phyloP scores from a whole-genome alignment of 2,329 filamentous ascomycete genomes.

The Botrytis hyacinthi region DNA sequence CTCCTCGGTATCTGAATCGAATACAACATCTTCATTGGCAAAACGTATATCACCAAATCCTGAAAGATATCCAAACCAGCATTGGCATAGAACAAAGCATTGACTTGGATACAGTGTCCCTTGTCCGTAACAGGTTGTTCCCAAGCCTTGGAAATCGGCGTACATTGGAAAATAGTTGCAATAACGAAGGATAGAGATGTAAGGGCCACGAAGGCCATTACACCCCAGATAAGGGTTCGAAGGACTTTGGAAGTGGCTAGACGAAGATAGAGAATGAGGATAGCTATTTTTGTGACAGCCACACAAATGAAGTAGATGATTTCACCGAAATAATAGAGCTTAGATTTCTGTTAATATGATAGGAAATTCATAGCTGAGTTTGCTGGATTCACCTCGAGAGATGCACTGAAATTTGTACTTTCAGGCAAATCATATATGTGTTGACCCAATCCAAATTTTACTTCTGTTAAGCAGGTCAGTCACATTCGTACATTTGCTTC shows the following conservation, averaged over 20 bases:
- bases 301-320: conserved; percentile 9
- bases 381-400: conserved; percentile 11
- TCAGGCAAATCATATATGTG: conserved; percentile 14
- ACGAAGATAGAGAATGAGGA: conserved; percentile 14
- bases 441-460: conserved; percentile 14
- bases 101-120: conserved; percentile 4
- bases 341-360: not conserved
- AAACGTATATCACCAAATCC: conserved; percentile 9
- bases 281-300: conserved; percentile 5
- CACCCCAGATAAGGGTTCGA: not conserved
- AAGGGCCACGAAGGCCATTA: conserved; percentile 8
- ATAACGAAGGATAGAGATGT: conserved; percentile 1
- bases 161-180: conserved; percentile 16
- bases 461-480: conserved; percentile 9
- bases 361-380: not conserved
- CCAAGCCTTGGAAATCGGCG: conserved; percentile 9
- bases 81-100: conserved; percentile 16
- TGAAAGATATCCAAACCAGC: conserved; percentile 12
- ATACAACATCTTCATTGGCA: conserved; percentile 15
- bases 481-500: not conserved
- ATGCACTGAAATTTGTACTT: conserved; percentile 11
- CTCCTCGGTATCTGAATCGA: conserved; percentile 14
- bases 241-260: conserved; percentile 3
- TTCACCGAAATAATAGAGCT: conserved; percentile 17
- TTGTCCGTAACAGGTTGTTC: not conserved